Conservation (phyloP, 805 yeast genomes). For the Priceomyces fermenticarens region DNA sequence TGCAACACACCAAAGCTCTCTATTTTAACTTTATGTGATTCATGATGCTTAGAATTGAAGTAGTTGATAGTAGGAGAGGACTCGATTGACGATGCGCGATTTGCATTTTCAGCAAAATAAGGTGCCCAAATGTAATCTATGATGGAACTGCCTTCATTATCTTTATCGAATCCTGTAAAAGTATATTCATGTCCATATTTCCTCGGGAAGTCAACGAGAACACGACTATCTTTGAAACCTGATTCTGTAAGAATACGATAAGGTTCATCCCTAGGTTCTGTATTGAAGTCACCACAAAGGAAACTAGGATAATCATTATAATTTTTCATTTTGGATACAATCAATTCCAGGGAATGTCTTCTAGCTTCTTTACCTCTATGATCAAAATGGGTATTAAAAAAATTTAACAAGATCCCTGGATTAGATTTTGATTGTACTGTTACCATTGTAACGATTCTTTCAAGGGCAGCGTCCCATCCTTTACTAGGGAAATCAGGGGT, state of each 20-base stretch:
- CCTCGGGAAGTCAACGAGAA: conserved; percentile 19
- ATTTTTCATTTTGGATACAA: conserved; percentile 30
- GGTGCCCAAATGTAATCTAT: conserved; percentile 50
- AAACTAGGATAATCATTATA: conserved; percentile 33
- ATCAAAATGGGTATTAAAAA: conserved; percentile 40
- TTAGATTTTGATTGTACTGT: conserved; percentile 21
- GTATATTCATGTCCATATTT: conserved; percentile 45
- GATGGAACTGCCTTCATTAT: conserved; percentile 21
- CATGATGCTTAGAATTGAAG: conserved; percentile 11
- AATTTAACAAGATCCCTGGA: conserved; percentile 22
- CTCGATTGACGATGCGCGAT: conserved; percentile 1
- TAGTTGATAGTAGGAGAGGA: conserved; percentile 7
- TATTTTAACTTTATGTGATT: conserved; percentile 25
- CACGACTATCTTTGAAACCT: conserved; percentile 39
- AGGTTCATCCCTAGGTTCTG: conserved; percentile 40
- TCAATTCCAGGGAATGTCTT: conserved; percentile 29
- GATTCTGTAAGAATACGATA: conserved; percentile 33
- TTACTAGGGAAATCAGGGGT: conserved; percentile 24
- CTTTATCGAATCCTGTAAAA: conserved; percentile 47
- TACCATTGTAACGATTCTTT: conserved; percentile 37
- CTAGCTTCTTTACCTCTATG: conserved; percentile 34
- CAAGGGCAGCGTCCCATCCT: conserved; percentile 49
- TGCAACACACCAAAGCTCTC: conserved; percentile 38
- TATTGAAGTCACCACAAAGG: conserved; percentile 42
- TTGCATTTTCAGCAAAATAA: conserved; percentile 14